These are phyloP conservation scores for Monosporascus sp. DNA, from an alignment of 2,329 filamentous ascomycete genomes.

Conservation along the genomic window DNA sequence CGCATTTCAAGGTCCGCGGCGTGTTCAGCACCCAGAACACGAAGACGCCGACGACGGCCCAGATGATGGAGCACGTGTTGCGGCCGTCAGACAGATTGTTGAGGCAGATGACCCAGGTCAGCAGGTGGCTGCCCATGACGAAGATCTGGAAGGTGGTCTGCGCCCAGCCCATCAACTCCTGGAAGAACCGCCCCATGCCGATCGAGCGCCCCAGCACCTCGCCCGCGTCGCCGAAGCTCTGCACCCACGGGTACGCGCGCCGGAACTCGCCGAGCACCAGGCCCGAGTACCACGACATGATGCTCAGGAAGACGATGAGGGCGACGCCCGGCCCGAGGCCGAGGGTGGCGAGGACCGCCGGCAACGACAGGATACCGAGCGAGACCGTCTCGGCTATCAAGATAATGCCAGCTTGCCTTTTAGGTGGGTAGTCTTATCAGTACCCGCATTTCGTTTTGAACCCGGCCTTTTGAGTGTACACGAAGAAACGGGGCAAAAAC, in stretches of 20 bases:
- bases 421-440: slow-evolving; percentile 14
- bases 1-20: slow-evolving; percentile 57
- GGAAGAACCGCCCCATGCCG: slow-evolving; percentile 47
- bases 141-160: slow-evolving; percentile 61
- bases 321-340: slow-evolving; percentile 70
- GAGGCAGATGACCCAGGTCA: slow-evolving; percentile 62
- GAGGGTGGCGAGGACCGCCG: slow-evolving; percentile 66
- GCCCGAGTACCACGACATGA: slow-evolving; percentile 62
- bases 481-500: slow-evolving; percentile 2
- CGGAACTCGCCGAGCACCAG: slow-evolving; percentile 61
- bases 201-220: slow-evolving; percentile 45
- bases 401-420: slow-evolving; percentile 37
- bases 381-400: slow-evolving; percentile 41
- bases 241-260: slow-evolving; percentile 61
- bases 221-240: slow-evolving; percentile 62
- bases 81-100: slow-evolving; percentile 54
- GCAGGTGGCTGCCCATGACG: slow-evolving; percentile 63
- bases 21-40: slow-evolving; percentile 55
- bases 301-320: slow-evolving; percentile 60
- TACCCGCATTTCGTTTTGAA: not conserved
- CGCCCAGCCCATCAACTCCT: slow-evolving; percentile 54
- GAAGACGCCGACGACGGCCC: slow-evolving; percentile 53
- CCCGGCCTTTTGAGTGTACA: not conserved
- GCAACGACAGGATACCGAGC: slow-evolving; percentile 62
- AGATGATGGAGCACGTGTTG: slow-evolving; percentile 58